phyloP scores from a whole-genome alignment of 2,329 filamentous ascomycete species.

The Aureobasidium lini region DNA sequence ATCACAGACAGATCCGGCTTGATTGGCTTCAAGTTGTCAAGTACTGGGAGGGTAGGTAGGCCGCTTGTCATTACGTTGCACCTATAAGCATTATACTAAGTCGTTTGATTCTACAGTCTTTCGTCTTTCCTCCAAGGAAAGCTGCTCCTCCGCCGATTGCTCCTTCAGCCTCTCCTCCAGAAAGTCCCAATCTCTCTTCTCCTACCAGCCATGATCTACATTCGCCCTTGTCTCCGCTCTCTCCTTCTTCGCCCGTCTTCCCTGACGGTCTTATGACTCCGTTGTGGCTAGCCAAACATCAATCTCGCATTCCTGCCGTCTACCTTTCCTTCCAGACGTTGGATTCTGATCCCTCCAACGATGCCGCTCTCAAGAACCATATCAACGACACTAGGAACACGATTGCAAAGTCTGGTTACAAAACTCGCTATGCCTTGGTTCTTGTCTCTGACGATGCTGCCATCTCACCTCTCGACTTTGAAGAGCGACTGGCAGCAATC shows the following conservation, averaged over 20 bases:
- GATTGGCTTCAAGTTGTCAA: slow-evolving; percentile 60
- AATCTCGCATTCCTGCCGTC: slow-evolving; percentile 71
- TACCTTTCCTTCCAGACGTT: slow-evolving; percentile 77
- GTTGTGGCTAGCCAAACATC: slow-evolving; percentile 83
- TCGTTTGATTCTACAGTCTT: slow-evolving; percentile 33
- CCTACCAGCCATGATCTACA: slow-evolving; percentile 54
- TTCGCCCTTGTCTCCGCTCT: slow-evolving; percentile 85
- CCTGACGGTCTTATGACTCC: slow-evolving; percentile 82
- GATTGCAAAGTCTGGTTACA: slow-evolving; percentile 65
- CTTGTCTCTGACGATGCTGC: slow-evolving; percentile 65
- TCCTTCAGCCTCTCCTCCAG: slow-evolving; percentile 42
- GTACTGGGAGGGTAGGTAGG: slow-evolving; percentile 71
- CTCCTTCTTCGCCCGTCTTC: slow-evolving; percentile 72
- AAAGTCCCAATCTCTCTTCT: slow-evolving; percentile 31
- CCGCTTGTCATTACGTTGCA: slow-evolving; percentile 14
- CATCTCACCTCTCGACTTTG: slow-evolving; percentile 47
- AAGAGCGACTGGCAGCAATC: slow-evolving; percentile 73
- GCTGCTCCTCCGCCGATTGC: slow-evolving; percentile 51
- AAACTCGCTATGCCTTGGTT: slow-evolving; percentile 68
- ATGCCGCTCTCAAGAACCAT: slow-evolving; percentile 79
- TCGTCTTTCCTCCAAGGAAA: slow-evolving; percentile 54
- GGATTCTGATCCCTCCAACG: slow-evolving; percentile 62
- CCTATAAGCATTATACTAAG: slow-evolving; percentile 12
- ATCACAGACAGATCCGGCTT: slow-evolving; percentile 37
- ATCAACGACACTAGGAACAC: slow-evolving; percentile 69